Conservation (phyloP, 345 rosid genomes). For the Microcos paniculata region DNA sequence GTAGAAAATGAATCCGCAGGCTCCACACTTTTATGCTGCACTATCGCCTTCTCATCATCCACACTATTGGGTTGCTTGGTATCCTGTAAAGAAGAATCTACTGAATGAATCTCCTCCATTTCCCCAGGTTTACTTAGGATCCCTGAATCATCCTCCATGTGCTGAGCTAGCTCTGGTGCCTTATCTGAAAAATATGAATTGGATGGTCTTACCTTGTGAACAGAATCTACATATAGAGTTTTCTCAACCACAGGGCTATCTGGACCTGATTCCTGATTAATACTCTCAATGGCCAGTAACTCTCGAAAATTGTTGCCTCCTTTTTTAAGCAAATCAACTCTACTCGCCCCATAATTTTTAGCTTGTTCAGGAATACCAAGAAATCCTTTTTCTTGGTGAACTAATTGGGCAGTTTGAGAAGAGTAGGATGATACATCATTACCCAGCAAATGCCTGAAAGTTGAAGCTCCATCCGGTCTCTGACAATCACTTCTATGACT, state of each 20-base stretch:
- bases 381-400: slow-evolving; percentile 18
- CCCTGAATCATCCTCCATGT: slow-evolving; percentile 16
- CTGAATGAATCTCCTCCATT: slow-evolving; percentile 28
- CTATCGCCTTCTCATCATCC: slow-evolving; percentile 1
- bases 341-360: slow-evolving; percentile 19
- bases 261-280: slow-evolving; percentile 38
- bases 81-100: slow-evolving; percentile 32
- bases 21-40: slow-evolving; percentile 21
- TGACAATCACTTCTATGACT: slow-evolving; percentile 10
- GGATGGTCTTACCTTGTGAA: slow-evolving; percentile 37
- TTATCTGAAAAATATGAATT: slow-evolving; percentile 25
- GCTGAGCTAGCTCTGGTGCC: slow-evolving; percentile 6
- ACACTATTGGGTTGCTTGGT: slow-evolving; percentile 5
- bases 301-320: slow-evolving; percentile 37
- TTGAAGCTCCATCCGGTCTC: slow-evolving; percentile 32
- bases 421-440: slow-evolving; percentile 17
- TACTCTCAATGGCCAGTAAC: slow-evolving; percentile 54
- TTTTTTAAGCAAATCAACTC: slow-evolving; percentile 20
- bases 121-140: slow-evolving; percentile 20
- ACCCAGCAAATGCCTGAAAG: slow-evolving; percentile 29
- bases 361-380: slow-evolving; percentile 24
- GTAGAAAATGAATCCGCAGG: slow-evolving; percentile 22
- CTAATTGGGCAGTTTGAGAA: slow-evolving; percentile 7
- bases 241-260: slow-evolving; percentile 55
- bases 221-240: slow-evolving; percentile 73